Evolutionary conservation across 192 early-diverging fungal species (phyloP).

Genomic region (Pilaira anomala): DNA sequence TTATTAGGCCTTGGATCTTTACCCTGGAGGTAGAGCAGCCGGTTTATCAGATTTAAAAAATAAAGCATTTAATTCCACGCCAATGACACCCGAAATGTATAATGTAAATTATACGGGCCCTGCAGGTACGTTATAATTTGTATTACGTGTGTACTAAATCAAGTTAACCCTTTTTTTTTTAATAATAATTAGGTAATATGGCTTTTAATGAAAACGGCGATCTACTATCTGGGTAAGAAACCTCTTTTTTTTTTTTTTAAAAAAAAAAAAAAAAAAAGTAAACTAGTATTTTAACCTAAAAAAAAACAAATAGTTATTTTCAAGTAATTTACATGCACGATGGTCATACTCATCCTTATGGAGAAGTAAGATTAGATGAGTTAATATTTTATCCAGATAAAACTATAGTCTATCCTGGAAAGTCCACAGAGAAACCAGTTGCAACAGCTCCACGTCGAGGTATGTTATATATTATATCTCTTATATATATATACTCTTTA

Average conservation of each 20-base stretch:
- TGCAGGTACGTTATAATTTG: slow-evolving; percentile 24
- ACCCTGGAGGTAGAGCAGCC: slow-evolving; percentile 23
- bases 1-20: slow-evolving; percentile 19
- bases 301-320: slow-evolving; percentile 34
- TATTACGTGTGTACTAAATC: not conserved
- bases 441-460: slow-evolving; percentile 25
- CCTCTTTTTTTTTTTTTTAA: not conserved
- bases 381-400: slow-evolving; percentile 27
- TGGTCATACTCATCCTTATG: slow-evolving; percentile 30
- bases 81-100: slow-evolving; percentile 35
- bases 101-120: slow-evolving; percentile 47
- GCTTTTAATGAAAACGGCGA: slow-evolving; percentile 27
- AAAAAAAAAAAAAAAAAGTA: not conserved
- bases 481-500: not conserved
- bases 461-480: not conserved
- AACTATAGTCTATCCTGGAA: slow-evolving; percentile 38
- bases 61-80: slow-evolving; percentile 24
- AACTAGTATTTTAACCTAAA: not conserved
- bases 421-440: slow-evolving; percentile 27
- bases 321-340: slow-evolving; percentile 37
- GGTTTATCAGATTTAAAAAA: slow-evolving; percentile 6
- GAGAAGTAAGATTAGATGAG: slow-evolving; percentile 33
- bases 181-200: slow-evolving; percentile 23
- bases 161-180: not conserved
- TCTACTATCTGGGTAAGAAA: not conserved